Evolutionary conservation across 2,329 filamentous ascomycete genomes (phyloP).

Genomic region (Sarocladium brachiariae): DNA sequence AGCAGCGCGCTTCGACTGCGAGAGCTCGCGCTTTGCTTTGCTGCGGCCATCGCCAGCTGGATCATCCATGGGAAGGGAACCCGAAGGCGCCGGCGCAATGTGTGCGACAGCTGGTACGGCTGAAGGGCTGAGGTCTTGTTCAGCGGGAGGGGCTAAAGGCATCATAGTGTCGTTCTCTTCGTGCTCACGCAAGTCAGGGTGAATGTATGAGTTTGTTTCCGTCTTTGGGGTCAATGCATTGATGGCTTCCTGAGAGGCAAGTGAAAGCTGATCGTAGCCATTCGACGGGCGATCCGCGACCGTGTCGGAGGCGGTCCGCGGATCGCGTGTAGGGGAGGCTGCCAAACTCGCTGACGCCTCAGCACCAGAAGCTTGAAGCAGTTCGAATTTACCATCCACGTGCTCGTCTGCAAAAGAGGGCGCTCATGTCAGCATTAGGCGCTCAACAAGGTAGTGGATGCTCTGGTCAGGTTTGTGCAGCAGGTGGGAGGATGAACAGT

Average conservation of each 20-base stretch:
- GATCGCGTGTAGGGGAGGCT: conserved; percentile 22
- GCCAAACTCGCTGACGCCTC: conserved; percentile 10
- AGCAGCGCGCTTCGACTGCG: conserved; percentile 90
- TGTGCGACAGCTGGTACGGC: conserved; percentile 20
- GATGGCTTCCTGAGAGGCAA: conserved; percentile 26
- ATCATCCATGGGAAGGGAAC: conserved; percentile 22
- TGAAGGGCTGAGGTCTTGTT: conserved; percentile 24
- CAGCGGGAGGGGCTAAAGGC: conserved; percentile 27
- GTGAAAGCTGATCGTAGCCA: conserved; percentile 37
- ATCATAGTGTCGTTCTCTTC: conserved; percentile 27
- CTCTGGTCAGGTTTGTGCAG: background rate
- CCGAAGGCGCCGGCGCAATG: conserved; percentile 17
- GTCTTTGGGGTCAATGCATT: conserved; percentile 27
- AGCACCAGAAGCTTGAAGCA: conserved; percentile 14
- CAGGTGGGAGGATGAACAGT: background rate
- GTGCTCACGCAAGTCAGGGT: conserved; percentile 37
- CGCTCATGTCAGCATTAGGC: background rate
- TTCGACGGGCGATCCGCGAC: conserved; percentile 28
- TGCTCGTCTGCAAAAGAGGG: conserved; percentile 29
- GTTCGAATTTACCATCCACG: conserved; percentile 37
- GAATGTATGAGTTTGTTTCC: conserved; percentile 39
- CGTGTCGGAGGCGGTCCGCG: conserved; percentile 17
- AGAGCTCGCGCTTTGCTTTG: conserved; percentile 85
- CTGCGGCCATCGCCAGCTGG: conserved; percentile 47
- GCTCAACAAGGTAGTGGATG: background rate